Conservation (phyloP, 2,329 filamentous ascomycete genomes). For the Eutypa lata region DNA sequence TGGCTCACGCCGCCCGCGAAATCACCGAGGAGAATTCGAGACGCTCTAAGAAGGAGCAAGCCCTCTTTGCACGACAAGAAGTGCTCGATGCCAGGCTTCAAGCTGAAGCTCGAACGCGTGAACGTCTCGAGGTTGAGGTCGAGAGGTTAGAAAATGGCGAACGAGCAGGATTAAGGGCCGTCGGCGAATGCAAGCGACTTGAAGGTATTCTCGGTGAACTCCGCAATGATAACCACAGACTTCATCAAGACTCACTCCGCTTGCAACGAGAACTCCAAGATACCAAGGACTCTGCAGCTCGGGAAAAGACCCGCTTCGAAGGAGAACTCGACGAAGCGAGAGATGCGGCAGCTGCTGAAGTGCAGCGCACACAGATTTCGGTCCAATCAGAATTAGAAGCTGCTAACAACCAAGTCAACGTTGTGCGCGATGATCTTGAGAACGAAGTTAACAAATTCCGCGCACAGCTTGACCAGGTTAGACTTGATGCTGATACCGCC, state of each 20-base stretch:
- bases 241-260: conserved; percentile 65
- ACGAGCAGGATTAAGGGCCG: conserved; percentile 61
- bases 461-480: conserved; percentile 72
- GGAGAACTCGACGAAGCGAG: conserved; percentile 81
- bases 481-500: conserved; percentile 74
- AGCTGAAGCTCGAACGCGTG: conserved; percentile 67
- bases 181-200: conserved; percentile 59
- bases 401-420: conserved; percentile 82
- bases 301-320: conserved; percentile 51
- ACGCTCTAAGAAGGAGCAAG: conserved; percentile 75
- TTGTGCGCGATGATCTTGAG: conserved; percentile 77
- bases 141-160: conserved; percentile 63
- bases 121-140: conserved; percentile 64
- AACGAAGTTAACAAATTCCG: conserved; percentile 71
- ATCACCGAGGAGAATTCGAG: conserved; percentile 79
- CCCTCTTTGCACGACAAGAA: conserved; percentile 74
- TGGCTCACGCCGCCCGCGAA: conserved; percentile 74
- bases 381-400: conserved; percentile 80
- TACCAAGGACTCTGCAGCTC: conserved; percentile 70
- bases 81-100: conserved; percentile 75
- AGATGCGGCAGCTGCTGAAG: conserved; percentile 74
- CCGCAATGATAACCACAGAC: conserved; percentile 65
- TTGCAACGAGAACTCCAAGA: conserved; percentile 81
- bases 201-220: conserved; percentile 54
- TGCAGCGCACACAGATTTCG: conserved; percentile 74